A percentile compares a stretch with the other conserved stretches of the same genome.
Evolutionary conservation across 495 filamentous ascomycete genomes (phyloP).

Genomic region (Aspergillus sclerotioniger): DNA sequence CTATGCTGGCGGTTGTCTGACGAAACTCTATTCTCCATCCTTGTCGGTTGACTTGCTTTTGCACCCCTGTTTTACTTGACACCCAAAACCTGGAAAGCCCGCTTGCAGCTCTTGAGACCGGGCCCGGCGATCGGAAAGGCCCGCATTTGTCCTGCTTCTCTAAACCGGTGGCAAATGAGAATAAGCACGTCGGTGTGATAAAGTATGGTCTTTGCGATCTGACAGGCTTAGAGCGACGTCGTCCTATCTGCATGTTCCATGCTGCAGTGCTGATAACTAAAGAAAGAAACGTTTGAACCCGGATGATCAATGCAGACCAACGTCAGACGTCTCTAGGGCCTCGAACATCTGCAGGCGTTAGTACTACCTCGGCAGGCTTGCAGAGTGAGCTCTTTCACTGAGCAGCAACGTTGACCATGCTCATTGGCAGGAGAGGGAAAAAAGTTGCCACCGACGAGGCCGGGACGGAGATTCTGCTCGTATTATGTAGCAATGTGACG

Average conservation of each 20-base stretch:
- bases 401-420: neutral
- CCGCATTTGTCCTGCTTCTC: constrained; percentile 2
- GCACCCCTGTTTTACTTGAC: constrained; percentile 8
- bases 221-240: constrained; percentile 12
- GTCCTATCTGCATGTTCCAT: constrained; percentile 3
- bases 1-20: constrained; percentile 3
- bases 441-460: constrained; percentile 1
- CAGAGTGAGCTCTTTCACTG: constrained; percentile 1
- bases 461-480: neutral
- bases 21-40: constrained; percentile 4
- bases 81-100: constrained; percentile 11
- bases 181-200: constrained; percentile 7
- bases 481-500: neutral
- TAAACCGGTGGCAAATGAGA: constrained; percentile 17
- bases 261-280: neutral
- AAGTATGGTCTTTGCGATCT: constrained; percentile 7
- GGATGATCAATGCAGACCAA: neutral
- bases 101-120: constrained; percentile 3
- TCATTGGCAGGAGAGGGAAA: neutral
- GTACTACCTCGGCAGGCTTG: neutral
- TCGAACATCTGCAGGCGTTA: neutral
- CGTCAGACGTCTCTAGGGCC: neutral
- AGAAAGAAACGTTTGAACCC: neutral
- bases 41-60: constrained; percentile 13
- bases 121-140: constrained; percentile 2